Evolutionary conservation across 1,139 yeast species (phyloP).

Genomic region (Sugiyamaella japonica): DNA sequence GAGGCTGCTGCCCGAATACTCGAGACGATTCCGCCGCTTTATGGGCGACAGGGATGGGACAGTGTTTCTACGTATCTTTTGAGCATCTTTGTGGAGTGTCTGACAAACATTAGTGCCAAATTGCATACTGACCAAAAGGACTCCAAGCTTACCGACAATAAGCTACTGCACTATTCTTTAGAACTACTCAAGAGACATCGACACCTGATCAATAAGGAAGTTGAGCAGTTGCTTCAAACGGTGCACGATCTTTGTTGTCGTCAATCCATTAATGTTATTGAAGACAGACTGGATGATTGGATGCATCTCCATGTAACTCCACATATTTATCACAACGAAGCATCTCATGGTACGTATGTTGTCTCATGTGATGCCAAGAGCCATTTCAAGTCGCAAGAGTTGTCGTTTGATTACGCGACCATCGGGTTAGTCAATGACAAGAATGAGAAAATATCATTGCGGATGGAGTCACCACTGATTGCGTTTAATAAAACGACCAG

Average conservation of each 20-base stretch:
- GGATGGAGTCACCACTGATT: conserved; percentile 16
- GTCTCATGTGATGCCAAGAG: conserved; percentile 2
- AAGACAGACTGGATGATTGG: conserved; percentile 27
- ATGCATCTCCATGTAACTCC: conserved; percentile 28
- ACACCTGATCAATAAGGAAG: conserved; percentile 23
- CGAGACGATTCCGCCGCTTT: conserved; percentile 66
- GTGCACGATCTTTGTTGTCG: conserved; percentile 24
- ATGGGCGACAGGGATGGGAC: conserved; percentile 71
- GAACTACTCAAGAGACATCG: conserved; percentile 37
- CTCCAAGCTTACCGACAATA: conserved; percentile 9
- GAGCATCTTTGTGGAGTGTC: conserved; percentile 66
- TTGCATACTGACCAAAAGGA: conserved; percentile 23
- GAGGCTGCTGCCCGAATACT: conserved; percentile 62
- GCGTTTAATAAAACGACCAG: conserved; percentile 8
- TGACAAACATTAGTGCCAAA: conserved; percentile 47
- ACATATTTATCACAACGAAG: conserved; percentile 12
- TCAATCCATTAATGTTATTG: conserved; percentile 11
- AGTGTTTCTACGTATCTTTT: conserved; percentile 64
- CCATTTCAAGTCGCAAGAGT: conserved; percentile 15
- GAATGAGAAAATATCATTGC: conserved; percentile 14
- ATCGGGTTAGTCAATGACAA: conserved; percentile 18
- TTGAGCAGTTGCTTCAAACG: conserved; percentile 25
- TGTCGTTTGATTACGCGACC: conserved; percentile 25
- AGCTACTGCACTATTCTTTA: conserved; percentile 33
- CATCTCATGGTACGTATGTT: conserved; percentile 16